Evolutionary conservation across 1,139 yeast species (phyloP).

Genomic region (Hemisphaericaspora lyxosophila): DNA sequence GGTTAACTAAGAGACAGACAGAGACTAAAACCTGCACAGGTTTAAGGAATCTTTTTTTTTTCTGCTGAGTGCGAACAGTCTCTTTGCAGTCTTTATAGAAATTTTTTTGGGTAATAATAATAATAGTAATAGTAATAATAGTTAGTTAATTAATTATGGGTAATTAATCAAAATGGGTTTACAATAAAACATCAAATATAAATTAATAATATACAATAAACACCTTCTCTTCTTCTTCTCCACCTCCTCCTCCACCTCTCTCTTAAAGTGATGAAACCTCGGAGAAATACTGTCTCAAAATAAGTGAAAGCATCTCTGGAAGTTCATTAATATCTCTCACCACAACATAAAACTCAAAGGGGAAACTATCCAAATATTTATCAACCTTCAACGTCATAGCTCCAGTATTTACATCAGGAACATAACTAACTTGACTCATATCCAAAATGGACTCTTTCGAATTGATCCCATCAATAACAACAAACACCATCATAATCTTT

Average conservation of each 20-base stretch:
- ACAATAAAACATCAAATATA: conserved; percentile 2
- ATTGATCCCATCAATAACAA: conserved; percentile 85
- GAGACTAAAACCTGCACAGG: too few species aligned
- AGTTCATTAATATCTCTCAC: conserved; percentile 85
- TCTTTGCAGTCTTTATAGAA: too few species aligned
- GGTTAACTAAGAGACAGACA: too few species aligned
- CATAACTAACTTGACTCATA: conserved; percentile 88
- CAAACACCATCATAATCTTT: conserved; percentile 92
- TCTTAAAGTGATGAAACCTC: conserved; percentile 45
- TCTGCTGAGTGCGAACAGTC: too few species aligned
- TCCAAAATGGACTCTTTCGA: conserved; percentile 86
- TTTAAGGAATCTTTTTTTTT: too few species aligned
- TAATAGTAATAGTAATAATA: too few species aligned
- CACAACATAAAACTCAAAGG: conserved; percentile 94
- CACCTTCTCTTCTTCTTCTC: conserved; percentile 6
- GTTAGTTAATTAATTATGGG: too few species aligned
- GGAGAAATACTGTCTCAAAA: conserved; percentile 87
- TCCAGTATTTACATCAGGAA: conserved; percentile 65
- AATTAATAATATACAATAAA: conserved; percentile 9
- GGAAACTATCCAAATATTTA: conserved; percentile 88
- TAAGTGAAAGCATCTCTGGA: conserved; percentile 87
- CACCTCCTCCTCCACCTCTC: too few species aligned
- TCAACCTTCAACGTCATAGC: conserved; percentile 72
- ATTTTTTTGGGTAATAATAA: too few species aligned
- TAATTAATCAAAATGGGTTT: conserved; percentile 4